These are phyloP conservation scores for Seiridium unicorne DNA, from an alignment of 2,329 filamentous ascomycete genomes.

Conservation along the genomic window DNA sequence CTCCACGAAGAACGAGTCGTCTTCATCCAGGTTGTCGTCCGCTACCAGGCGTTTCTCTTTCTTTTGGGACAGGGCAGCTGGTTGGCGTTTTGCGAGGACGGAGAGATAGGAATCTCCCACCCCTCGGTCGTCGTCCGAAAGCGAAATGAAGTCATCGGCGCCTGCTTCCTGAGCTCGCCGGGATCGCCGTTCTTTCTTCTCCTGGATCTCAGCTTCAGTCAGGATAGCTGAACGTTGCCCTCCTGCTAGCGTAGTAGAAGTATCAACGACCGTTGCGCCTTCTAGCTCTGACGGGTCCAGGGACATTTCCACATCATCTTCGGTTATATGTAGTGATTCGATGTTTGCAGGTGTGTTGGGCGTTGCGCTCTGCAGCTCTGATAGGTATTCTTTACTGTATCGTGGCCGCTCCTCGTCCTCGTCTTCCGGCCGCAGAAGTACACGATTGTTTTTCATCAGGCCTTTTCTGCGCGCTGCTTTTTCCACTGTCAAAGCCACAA, in stretches of 20 bases:
- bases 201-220: conserved; percentile 79
- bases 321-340: conserved; percentile 2
- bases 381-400: conserved; percentile 84
- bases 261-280: conserved; percentile 62
- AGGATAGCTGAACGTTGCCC: conserved; percentile 57
- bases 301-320: conserved; percentile 47
- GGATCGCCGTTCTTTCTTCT: conserved; percentile 88
- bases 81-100: conserved; percentile 31
- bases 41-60: conserved; percentile 72
- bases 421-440: conserved; percentile 55
- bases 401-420: conserved; percentile 67
- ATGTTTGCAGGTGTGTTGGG: conserved; percentile 65
- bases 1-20: conserved; percentile 88
- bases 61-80: conserved; percentile 57
- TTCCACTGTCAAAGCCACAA: conserved; percentile 65
- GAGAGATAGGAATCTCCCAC: conserved; percentile 27
- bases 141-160: conserved; percentile 60
- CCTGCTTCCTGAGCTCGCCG: conserved; percentile 62
- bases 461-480: conserved; percentile 62
- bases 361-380: conserved; percentile 82
- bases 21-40: conserved; percentile 90
- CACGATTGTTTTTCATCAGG: conserved; percentile 41
- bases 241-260: conserved; percentile 32
- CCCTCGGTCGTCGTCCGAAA: conserved; percentile 49
- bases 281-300: conserved; percentile 61